phyloP scores from a whole-genome alignment of 805 yeast genomes.

The Kodamaea leandrae region DNA sequence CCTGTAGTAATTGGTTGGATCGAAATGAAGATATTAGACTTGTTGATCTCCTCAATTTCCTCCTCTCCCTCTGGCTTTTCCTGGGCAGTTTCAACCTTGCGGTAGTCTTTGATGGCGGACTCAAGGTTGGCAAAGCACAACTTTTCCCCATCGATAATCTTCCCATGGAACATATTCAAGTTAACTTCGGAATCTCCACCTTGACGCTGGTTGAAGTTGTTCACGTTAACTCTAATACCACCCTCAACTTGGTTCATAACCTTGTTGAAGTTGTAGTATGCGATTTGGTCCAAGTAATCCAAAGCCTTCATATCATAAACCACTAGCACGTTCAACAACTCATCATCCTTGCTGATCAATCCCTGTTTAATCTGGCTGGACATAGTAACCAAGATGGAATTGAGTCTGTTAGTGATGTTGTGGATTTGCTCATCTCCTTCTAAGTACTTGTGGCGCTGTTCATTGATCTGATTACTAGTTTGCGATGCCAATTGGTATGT shows the following conservation, averaged over 20 bases:
- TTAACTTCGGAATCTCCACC: constrained; percentile 33
- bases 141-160: constrained; percentile 80
- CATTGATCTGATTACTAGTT: constrained; percentile 40
- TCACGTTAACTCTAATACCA: constrained; percentile 60
- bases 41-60: constrained; percentile 27
- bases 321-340: constrained; percentile 40
- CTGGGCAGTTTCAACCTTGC: constrained; percentile 22
- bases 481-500: constrained; percentile 50
- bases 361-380: constrained; percentile 49
- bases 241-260: constrained; percentile 79
- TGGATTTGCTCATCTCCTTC: constrained; percentile 23
- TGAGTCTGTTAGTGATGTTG: constrained; percentile 29
- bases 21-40: constrained; percentile 66
- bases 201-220: constrained; percentile 42
- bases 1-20: constrained; percentile 56
- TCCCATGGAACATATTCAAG: constrained; percentile 73
- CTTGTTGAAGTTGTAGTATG: constrained; percentile 53
- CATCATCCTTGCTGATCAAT: constrained; percentile 53
- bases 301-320: constrained; percentile 66
- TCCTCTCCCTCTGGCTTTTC: constrained; percentile 14
- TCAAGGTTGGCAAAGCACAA: constrained; percentile 85
- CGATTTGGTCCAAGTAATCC: constrained; percentile 44
- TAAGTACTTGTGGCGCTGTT: constrained; percentile 37
- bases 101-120: constrained; percentile 53
- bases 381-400: constrained; percentile 33